Conservation (phyloP, 2,329 filamentous ascomycete genomes). For the Cladophialophora yegresii region DNA sequence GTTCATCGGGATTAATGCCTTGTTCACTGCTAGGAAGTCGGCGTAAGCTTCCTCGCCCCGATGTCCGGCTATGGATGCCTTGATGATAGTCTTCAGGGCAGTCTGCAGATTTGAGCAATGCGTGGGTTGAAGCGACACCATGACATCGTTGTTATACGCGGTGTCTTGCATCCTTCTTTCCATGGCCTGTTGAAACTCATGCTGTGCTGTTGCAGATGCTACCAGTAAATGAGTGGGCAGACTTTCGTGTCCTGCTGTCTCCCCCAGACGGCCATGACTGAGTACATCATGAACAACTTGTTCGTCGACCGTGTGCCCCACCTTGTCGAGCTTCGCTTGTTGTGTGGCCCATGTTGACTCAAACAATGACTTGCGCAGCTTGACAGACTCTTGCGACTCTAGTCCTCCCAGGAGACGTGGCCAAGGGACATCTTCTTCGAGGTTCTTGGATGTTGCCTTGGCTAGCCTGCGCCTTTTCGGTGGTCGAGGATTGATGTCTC, state of each 20-base stretch:
- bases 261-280: conserved; percentile 14
- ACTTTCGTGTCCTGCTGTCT: conserved; percentile 1
- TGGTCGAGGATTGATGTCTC: conserved; percentile 46
- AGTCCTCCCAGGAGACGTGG: conserved; percentile 46
- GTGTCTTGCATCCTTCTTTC: conserved; percentile 3
- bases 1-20: conserved; percentile 46
- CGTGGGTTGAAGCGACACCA: conserved; percentile 48
- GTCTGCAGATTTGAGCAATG: conserved; percentile 51
- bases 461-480: conserved; percentile 60
- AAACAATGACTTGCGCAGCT: conserved; percentile 44
- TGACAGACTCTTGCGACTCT: conserved; percentile 41
- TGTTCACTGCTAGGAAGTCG: conserved; percentile 44
- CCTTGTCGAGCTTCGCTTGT: conserved; percentile 45
- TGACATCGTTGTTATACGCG: conserved; percentile 21
- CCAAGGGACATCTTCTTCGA: conserved; percentile 37
- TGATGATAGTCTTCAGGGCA: conserved; percentile 51
- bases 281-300: conserved; percentile 43
- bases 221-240: conserved; percentile 30
- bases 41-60: conserved; percentile 46
- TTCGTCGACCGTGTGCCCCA: conserved; percentile 46
- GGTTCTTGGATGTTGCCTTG: conserved; percentile 40
- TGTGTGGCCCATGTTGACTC: conserved; percentile 45
- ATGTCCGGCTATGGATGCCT: conserved; percentile 41
- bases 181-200: conserved; percentile 21
- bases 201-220: conserved; percentile 20